phyloP scores from a whole-genome alignment of 345 rosid species.

The Iberis pinnata region DNA sequence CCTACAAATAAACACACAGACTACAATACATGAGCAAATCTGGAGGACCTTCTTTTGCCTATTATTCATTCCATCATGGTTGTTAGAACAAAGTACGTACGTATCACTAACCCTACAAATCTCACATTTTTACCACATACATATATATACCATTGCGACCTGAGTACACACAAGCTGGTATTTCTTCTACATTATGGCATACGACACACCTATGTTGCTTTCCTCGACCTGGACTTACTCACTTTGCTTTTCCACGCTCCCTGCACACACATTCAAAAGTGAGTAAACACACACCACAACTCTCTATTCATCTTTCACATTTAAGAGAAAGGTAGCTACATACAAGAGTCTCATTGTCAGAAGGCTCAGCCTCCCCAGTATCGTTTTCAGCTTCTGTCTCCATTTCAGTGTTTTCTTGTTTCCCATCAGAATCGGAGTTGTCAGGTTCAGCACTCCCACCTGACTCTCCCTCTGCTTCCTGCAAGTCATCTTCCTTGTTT shows the following conservation, averaged over 20 bases:
- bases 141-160: conserved; percentile 16
- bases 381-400: conserved; percentile 28
- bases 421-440: conserved; percentile 40
- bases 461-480: conserved; percentile 37
- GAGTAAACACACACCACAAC: conserved; percentile 12
- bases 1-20: conserved; percentile 28
- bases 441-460: conserved; percentile 34
- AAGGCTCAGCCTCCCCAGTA: conserved; percentile 44
- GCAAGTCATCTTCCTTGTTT: conserved; percentile 28
- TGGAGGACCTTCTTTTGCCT: conserved; percentile 17
- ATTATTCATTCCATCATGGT: conserved; percentile 32
- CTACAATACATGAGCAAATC: conserved; percentile 23
- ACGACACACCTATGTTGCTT: conserved; percentile 27
- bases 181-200: conserved; percentile 23
- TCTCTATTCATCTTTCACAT: background rate
- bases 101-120: conserved; percentile 31
- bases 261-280: conserved; percentile 48
- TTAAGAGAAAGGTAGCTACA: conserved; percentile 18
- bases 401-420: conserved; percentile 28
- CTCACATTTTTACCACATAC: conserved; percentile 29
- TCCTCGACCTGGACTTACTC: conserved; percentile 42
- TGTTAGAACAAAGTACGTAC: conserved; percentile 32
- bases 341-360: conserved; percentile 97
- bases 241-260: conserved; percentile 64
- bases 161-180: conserved; percentile 5